phyloP scores from a whole-genome alignment of 1,284 basidiomycete species.

The Austropuccinia psidii region DNA sequence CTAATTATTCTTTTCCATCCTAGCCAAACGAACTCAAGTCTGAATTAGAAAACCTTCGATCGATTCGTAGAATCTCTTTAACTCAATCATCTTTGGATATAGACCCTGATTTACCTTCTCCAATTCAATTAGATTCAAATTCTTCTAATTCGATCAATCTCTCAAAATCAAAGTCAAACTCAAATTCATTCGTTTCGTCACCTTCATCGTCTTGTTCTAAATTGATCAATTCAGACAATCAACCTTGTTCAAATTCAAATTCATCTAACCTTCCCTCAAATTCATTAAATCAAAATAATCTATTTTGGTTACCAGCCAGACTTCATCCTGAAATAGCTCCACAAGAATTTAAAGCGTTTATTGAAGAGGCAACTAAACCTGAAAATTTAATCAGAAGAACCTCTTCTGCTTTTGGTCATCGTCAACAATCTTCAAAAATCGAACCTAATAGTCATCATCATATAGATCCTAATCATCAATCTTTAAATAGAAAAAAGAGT shows the following conservation, averaged over 20 bases:
- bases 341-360: conserved; percentile 84
- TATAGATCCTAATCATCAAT: conserved; percentile 48
- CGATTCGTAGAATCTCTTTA: conserved; percentile 40
- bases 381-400: conserved; percentile 45
- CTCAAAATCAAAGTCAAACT: background rate
- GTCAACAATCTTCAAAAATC: conserved; percentile 52
- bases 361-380: conserved; percentile 73
- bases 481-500: conserved; percentile 67
- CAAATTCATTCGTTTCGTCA: conserved; percentile 2
- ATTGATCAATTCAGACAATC: no score
- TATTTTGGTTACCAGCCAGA: conserved; percentile 96
- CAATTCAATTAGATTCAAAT: conserved; percentile 3
- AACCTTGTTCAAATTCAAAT: background rate
- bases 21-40: conserved; percentile 6
- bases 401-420: conserved; percentile 38
- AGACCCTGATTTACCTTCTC: conserved; percentile 41
- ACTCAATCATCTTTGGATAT: conserved; percentile 38
- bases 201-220: background rate
- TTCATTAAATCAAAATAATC: conserved; percentile 48
- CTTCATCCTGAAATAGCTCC: conserved; percentile 96
- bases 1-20: no score
- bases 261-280: conserved; percentile 4
- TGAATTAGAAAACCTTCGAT: conserved; percentile 41
- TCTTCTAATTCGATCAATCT: background rate
- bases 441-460: conserved; percentile 47